These are phyloP conservation scores for Aspergillus puulaauensis DNA, from an alignment of 2,329 filamentous ascomycete species.

Conservation along the genomic window DNA sequence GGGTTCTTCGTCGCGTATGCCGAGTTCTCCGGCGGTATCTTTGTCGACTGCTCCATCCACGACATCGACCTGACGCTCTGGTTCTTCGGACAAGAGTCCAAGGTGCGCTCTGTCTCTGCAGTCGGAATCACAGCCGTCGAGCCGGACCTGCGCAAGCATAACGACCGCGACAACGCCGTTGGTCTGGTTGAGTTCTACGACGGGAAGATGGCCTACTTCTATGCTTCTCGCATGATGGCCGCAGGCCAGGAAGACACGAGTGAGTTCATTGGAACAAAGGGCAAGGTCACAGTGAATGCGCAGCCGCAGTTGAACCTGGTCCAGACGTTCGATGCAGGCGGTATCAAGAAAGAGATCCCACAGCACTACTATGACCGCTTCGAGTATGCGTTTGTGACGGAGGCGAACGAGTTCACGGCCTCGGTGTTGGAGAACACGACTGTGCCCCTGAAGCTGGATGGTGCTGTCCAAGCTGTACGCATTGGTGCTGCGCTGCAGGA, in stretches of 20 bases:
- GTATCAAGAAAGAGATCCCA: constrained; percentile 61
- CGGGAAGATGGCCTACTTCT: constrained; percentile 65
- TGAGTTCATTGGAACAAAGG: constrained; percentile 66
- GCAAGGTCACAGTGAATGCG: constrained; percentile 63
- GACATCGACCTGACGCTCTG: constrained; percentile 67
- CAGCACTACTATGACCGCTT: constrained; percentile 66
- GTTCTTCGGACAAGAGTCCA: constrained; percentile 59
- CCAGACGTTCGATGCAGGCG: constrained; percentile 54
- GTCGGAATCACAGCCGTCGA: constrained; percentile 61
- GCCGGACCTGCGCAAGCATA: constrained; percentile 57
- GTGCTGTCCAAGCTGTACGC: constrained; percentile 57
- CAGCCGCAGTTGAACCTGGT: constrained; percentile 59
- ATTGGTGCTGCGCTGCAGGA: constrained; percentile 64
- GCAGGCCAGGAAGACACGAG: constrained; percentile 67
- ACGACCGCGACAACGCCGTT: constrained; percentile 63
- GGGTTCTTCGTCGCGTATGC: constrained; percentile 70
- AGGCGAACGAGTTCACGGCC: constrained; percentile 65
- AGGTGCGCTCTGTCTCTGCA: constrained; percentile 57
- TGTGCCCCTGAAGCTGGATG: constrained; percentile 57
- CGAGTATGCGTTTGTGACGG: constrained; percentile 62
- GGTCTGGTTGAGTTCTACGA: constrained; percentile 66
- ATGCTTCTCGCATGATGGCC: constrained; percentile 65
- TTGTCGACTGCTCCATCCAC: constrained; percentile 70
- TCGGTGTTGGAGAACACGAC: constrained; percentile 56
- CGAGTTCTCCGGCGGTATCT: constrained; percentile 65